These are phyloP conservation scores for Plasmodium yoelii DNA, from an alignment of 169 alveolate species.

Conservation along the genomic window DNA sequence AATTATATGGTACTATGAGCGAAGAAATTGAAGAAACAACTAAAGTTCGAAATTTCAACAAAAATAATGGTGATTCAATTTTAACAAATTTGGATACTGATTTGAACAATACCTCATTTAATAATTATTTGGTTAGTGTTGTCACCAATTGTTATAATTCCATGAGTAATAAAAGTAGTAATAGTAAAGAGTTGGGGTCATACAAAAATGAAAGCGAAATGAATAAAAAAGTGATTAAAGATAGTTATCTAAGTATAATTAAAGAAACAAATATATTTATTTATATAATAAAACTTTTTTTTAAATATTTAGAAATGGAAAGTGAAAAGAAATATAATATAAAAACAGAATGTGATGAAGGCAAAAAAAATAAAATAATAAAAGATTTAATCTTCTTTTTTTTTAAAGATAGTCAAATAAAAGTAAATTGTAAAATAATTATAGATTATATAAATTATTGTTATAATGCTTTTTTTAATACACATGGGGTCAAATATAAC, in stretches of 20 bases:
- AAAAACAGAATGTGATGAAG: not conserved
- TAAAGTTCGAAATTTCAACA: not conserved
- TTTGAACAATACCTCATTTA: not conserved
- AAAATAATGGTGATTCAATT: not conserved
- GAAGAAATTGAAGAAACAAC: not conserved
- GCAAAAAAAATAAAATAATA: not conserved
- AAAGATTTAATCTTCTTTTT: conserved; percentile 31
- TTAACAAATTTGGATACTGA: not conserved
- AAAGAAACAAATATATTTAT: conserved; percentile 39
- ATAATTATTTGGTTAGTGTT: conserved; percentile 2
- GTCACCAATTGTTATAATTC: conserved; percentile 2
- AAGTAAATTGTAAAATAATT: conserved; percentile 36
- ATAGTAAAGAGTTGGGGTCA: not conserved
- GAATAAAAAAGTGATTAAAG: not conserved
- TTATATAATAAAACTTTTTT: conserved; percentile 29
- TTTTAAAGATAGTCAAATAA: conserved; percentile 15
- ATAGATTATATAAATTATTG: conserved; percentile 56
- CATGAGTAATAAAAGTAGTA: not conserved
- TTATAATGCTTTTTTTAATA: conserved; percentile 15
- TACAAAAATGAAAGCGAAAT: not conserved
- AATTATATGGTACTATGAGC: not conserved
- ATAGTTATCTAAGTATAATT: conserved; percentile 16
- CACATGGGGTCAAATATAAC: conserved; percentile 22
- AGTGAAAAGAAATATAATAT: not conserved
- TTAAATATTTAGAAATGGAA: conserved; percentile 14